Evolutionary conservation across 2,329 filamentous ascomycete species (phyloP).

Genomic region (Parastagonospora nodorum): DNA sequence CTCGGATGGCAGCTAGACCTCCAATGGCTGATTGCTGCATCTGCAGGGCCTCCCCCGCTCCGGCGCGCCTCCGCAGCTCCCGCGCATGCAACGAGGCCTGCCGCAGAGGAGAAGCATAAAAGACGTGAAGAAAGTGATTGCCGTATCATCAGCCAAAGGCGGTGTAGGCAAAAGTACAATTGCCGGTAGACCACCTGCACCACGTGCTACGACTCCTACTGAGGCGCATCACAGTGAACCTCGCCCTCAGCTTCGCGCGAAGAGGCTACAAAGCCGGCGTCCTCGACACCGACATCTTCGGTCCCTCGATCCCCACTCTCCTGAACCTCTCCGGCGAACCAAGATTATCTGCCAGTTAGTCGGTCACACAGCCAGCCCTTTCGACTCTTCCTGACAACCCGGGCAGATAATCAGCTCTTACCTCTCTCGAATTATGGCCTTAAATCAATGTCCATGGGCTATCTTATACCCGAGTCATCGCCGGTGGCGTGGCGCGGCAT

Average conservation of each 20-base stretch:
- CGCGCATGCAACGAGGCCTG: slow-evolving; percentile 77
- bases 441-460: slow-evolving; percentile 99
- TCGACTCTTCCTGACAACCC: slow-evolving; percentile 8
- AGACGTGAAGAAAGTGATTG: slow-evolving; percentile 88
- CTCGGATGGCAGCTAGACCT: not conserved
- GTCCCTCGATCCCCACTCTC: slow-evolving; percentile 89
- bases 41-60: slow-evolving; percentile 80
- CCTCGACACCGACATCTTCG: slow-evolving; percentile 95
- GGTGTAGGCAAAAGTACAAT: slow-evolving; percentile 98
- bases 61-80: slow-evolving; percentile 67
- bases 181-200: slow-evolving; percentile 61
- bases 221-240: slow-evolving; percentile 62
- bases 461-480: slow-evolving; percentile 77
- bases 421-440: slow-evolving; percentile 93
- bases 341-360: slow-evolving; percentile 71
- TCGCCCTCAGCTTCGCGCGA: slow-evolving; percentile 84
- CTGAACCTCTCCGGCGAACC: slow-evolving; percentile 82
- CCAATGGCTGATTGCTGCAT: slow-evolving; percentile 7
- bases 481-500: slow-evolving; percentile 94
- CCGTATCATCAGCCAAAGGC: slow-evolving; percentile 96
- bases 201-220: not conserved
- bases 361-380: not conserved
- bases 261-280: slow-evolving; percentile 83
- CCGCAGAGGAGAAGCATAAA: slow-evolving; percentile 80
- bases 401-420: slow-evolving; percentile 74